phyloP scores from a whole-genome alignment of 345 rosid species.

The Stellera chamaejasme region DNA sequence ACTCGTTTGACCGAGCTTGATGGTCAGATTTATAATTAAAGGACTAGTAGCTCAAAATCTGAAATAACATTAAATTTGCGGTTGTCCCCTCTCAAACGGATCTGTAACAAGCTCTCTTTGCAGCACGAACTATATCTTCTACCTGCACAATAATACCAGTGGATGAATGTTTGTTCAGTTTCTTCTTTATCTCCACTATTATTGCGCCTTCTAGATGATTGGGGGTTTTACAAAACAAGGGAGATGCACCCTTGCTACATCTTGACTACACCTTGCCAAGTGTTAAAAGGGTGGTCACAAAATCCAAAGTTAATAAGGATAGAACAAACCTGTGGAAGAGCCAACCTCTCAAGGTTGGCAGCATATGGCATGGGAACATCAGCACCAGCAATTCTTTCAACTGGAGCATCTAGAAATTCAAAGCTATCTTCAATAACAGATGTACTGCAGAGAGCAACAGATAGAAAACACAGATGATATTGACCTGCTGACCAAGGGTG shows the following conservation, averaged over 20 bases:
- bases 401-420: conserved; percentile 71
- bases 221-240: no score
- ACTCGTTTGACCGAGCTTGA: neutral
- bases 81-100: conserved; percentile 24
- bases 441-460: conserved; percentile 30
- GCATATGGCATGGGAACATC: conserved; percentile 96
- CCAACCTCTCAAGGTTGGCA: conserved; percentile 79
- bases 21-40: neutral
- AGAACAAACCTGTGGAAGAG: conserved; percentile 70
- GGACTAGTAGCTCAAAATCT: neutral
- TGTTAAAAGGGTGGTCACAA: no score
- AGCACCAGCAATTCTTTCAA: conserved; percentile 84
- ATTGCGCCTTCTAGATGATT: no score
- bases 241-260: no score
- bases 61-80: neutral
- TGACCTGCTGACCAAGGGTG: neutral
- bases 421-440: conserved; percentile 85
- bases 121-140: conserved; percentile 72
- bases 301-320: neutral
- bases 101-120: conserved; percentile 74
- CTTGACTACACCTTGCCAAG: no score
- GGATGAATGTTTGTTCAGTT: no score
- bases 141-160: conserved; percentile 24
- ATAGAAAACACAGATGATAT: neutral
- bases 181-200: no score